Conservation (phyloP, 2,329 filamentous ascomycete species). For the Teratosphaeriaceae sp. region DNA sequence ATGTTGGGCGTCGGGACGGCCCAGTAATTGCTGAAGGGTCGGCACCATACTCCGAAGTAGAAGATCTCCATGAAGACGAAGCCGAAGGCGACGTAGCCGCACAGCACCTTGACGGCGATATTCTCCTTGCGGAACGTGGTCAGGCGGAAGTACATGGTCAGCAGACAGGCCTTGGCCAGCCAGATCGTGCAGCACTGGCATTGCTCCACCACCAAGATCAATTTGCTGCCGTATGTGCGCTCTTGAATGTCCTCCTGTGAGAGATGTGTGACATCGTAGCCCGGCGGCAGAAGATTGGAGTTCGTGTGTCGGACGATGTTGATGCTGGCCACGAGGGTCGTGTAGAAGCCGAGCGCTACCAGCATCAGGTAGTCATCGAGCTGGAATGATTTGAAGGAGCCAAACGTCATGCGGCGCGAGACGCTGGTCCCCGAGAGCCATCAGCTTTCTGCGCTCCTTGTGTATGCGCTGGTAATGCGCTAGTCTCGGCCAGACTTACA, state of each 20-base stretch:
- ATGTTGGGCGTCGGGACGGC: slow-evolving; percentile 22
- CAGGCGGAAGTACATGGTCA: slow-evolving; percentile 33
- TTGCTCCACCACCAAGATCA: slow-evolving; percentile 34
- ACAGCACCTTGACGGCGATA: slow-evolving; percentile 28
- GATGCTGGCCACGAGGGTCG: slow-evolving; percentile 43
- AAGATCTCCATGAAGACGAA: slow-evolving; percentile 35
- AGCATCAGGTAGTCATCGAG: slow-evolving; percentile 54
- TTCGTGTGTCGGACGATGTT: slow-evolving; percentile 36
- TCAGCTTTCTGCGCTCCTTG: slow-evolving; percentile 1
- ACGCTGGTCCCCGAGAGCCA: slow-evolving; percentile 24
- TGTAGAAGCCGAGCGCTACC: slow-evolving; percentile 44
- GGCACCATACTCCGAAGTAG: slow-evolving; percentile 35
- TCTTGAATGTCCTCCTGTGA: slow-evolving; percentile 21
- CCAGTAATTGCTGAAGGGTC: slow-evolving; percentile 34
- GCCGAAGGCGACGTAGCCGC: slow-evolving; percentile 28
- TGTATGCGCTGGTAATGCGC: background rate
- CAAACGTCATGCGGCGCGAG: slow-evolving; percentile 40
- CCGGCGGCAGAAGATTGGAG: slow-evolving; percentile 40
- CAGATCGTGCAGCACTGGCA: slow-evolving; percentile 32
- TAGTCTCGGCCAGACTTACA: slow-evolving; percentile 28
- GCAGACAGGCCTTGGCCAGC: slow-evolving; percentile 32
- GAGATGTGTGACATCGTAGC: slow-evolving; percentile 38
- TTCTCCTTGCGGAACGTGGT: slow-evolving; percentile 31
- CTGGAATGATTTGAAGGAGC: slow-evolving; percentile 43
- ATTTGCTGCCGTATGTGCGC: slow-evolving; percentile 30